Evolutionary conservation across 768 basidiomycete species (phyloP).

Genomic region (Kwoniella botswanensis): DNA sequence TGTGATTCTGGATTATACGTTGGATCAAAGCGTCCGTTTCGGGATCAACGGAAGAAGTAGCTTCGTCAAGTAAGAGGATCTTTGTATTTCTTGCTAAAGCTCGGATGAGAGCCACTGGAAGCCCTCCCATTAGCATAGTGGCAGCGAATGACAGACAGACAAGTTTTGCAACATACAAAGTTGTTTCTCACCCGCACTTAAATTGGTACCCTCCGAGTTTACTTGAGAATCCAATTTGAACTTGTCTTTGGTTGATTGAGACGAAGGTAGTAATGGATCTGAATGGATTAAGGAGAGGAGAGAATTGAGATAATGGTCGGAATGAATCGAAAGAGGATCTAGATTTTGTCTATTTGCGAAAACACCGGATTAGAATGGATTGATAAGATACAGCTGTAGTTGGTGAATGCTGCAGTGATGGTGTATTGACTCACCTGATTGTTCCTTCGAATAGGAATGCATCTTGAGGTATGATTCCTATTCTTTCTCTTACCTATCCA

Average conservation of each 20-base stretch:
- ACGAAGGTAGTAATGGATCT: conserved; percentile 29
- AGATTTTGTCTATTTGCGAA: conserved; percentile 56
- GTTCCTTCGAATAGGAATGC: conserved; percentile 62
- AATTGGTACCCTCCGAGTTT: conserved; percentile 71
- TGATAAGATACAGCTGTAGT: neutral
- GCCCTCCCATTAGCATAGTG: neutral
- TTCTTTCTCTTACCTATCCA: conserved; percentile 61
- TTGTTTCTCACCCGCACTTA: conserved; percentile 71
- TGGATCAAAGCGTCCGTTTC: conserved; percentile 68
- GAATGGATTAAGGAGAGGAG: conserved; percentile 68
- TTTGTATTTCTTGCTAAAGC: conserved; percentile 68
- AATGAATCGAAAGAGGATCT: conserved; percentile 65
- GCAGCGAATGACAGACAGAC: too few species aligned
- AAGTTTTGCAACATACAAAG: conserved; percentile 51
- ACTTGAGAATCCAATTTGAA: conserved; percentile 70
- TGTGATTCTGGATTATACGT: conserved; percentile 69
- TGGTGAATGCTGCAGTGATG: neutral
- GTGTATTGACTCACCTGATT: conserved; percentile 25
- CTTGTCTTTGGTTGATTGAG: conserved; percentile 64
- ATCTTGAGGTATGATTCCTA: conserved; percentile 75
- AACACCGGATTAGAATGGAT: neutral
- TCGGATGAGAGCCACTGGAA: conserved; percentile 64
- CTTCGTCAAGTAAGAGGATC: conserved; percentile 68
- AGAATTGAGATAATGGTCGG: conserved; percentile 69
- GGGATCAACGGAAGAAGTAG: conserved; percentile 61